These are phyloP conservation scores for Quillaja saponaria DNA, from an alignment of 306 rosid species.

Conservation along the genomic window DNA sequence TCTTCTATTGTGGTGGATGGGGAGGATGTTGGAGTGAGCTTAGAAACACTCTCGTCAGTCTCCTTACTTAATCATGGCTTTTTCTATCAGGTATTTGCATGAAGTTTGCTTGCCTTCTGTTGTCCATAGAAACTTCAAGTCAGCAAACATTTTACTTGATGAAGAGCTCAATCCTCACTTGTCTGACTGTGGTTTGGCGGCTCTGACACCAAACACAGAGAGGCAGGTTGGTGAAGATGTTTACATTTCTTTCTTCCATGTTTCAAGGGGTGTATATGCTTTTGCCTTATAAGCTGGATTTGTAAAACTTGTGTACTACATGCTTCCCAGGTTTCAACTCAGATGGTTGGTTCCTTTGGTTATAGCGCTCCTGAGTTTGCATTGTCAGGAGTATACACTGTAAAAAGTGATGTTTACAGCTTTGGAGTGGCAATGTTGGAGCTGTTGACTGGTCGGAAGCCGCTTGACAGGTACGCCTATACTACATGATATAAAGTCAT, in stretches of 20 bases:
- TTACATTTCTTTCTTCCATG: conserved; percentile 22
- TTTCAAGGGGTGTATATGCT: conserved; percentile 1
- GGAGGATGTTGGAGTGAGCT: too few relatives aligned
- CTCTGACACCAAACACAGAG: conserved; percentile 86
- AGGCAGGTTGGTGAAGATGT: conserved; percentile 53
- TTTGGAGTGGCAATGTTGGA: conserved; percentile 98
- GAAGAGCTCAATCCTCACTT: conserved; percentile 93
- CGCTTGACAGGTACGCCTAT: conserved; percentile 74
- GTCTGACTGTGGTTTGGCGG: conserved; percentile 87
- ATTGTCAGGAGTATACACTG: conserved; percentile 88
- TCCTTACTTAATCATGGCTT: conserved; percentile 24
- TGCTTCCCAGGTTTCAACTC: conserved; percentile 77
- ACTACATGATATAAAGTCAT: conserved; percentile 9
- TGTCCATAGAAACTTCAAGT: conserved; percentile 96
- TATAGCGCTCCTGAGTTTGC: conserved; percentile 98
- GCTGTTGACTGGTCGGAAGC: conserved; percentile 93
- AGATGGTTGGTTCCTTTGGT: conserved; percentile 96
- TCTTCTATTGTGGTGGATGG: conserved; percentile 8
- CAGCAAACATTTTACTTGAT: conserved; percentile 91
- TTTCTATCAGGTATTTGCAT: conserved; percentile 83
- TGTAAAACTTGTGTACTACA: conserved; percentile 23
- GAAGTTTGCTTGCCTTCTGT: conserved; percentile 96
- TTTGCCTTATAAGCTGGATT: conserved; percentile 1
- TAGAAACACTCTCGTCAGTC: too few relatives aligned
- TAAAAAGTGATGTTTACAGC: conserved; percentile 97